Evolutionary conservation across 2,329 filamentous ascomycete genomes (phyloP).

Genomic region (Scedosporium dehoogii): DNA sequence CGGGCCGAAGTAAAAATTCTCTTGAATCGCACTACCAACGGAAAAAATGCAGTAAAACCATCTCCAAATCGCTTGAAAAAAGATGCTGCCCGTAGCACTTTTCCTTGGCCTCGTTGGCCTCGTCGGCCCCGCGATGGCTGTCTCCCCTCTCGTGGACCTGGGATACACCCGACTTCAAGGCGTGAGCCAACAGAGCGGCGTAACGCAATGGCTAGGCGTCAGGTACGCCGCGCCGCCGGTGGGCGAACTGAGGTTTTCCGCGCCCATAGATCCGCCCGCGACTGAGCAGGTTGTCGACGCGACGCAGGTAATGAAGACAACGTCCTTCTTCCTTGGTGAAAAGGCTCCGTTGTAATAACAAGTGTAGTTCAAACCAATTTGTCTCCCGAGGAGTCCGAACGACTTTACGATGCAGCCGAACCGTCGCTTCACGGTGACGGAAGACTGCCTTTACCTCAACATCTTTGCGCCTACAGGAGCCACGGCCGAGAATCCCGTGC

Average conservation of each 20-base stretch:
- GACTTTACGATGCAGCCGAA: slow-evolving; percentile 8
- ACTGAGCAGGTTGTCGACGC: slow-evolving; percentile 40
- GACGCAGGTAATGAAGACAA: slow-evolving; percentile 30
- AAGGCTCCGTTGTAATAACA: not conserved
- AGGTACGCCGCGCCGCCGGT: slow-evolving; percentile 63
- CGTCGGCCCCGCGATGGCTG: not conserved
- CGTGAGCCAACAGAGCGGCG: slow-evolving; percentile 37
- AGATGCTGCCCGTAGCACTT: not conserved
- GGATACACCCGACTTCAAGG: slow-evolving; percentile 60
- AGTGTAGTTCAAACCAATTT: slow-evolving; percentile 16
- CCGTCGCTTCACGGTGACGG: slow-evolving; percentile 24
- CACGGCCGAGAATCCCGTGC: slow-evolving; percentile 39
- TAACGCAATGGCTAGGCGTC: slow-evolving; percentile 66
- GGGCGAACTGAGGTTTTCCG: slow-evolving; percentile 54
- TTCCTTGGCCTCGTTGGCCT: not conserved
- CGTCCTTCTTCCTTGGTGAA: not conserved
- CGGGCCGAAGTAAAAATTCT: too few species aligned
- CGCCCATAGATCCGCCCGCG: slow-evolving; percentile 51
- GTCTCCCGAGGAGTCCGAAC: slow-evolving; percentile 20
- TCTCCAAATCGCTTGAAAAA: too few species aligned
- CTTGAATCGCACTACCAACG: too few species aligned
- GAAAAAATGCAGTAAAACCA: too few species aligned
- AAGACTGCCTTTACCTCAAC: slow-evolving; percentile 63
- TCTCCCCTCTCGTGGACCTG: slow-evolving; percentile 39
- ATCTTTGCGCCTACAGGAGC: slow-evolving; percentile 49